Conservation (phyloP, 2,329 filamentous ascomycete species). For the Achaetomium macrosporum region DNA sequence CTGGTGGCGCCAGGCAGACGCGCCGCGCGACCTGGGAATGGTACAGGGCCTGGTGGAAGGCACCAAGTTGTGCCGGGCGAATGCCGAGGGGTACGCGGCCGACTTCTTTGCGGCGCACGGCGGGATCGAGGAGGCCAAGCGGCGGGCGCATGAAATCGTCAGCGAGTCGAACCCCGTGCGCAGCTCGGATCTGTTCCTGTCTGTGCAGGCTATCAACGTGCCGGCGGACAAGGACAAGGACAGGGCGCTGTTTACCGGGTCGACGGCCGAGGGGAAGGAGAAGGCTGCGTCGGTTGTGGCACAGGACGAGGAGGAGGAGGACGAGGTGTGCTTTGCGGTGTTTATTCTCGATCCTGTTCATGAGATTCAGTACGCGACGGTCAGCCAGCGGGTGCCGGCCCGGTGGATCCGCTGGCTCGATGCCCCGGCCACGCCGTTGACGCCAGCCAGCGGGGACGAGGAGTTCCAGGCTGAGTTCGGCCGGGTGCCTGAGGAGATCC, state of each 20-base stretch:
- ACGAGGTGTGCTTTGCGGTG: constrained; percentile 66
- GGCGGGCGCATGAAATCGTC: constrained; percentile 70
- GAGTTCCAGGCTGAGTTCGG: constrained; percentile 30
- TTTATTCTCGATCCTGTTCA: constrained; percentile 86
- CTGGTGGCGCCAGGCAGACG: constrained; percentile 78
- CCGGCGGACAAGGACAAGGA: constrained; percentile 40
- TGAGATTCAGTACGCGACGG: constrained; percentile 74
- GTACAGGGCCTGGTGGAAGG: constrained; percentile 79
- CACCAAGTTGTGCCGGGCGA: constrained; percentile 84
- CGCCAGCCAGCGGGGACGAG: constrained; percentile 47
- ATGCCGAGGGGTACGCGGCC: constrained; percentile 77
- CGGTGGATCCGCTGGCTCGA: constrained; percentile 93
- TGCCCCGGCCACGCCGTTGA: constrained; percentile 51
- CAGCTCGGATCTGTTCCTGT: constrained; percentile 89
- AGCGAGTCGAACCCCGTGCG: constrained; percentile 84
- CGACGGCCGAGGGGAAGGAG: constrained; percentile 47
- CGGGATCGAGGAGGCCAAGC: constrained; percentile 73
- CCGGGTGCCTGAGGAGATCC: constrained; percentile 73
- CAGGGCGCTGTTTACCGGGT: constrained; percentile 61
- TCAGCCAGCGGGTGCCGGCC: constrained; percentile 77
- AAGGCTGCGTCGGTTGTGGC: constrained; percentile 48
- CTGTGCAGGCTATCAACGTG: constrained; percentile 80
- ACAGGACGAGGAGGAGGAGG: constrained; percentile 48
- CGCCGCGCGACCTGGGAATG: constrained; percentile 68
- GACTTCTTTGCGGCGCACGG: constrained; percentile 79